Base-by-base conservation (phyloP, 2,329 filamentous ascomycete species). In the Myotisia sp. region DNA sequence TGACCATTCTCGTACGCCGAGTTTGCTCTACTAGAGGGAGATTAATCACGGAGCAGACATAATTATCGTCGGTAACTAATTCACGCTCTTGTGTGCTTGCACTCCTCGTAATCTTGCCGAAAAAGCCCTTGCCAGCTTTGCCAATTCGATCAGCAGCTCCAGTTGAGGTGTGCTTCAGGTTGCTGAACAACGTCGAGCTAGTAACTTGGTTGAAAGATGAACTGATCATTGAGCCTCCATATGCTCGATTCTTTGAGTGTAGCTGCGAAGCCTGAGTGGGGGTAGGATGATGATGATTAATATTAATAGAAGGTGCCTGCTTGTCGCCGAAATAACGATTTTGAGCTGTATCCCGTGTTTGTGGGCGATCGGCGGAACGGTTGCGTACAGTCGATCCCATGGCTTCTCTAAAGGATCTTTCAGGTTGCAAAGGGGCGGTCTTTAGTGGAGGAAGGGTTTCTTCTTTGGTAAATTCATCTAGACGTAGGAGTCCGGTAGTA, bases 1-100 rank as follows among this genome's bases (percentile, higher is more conserved):
- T 92, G 5, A 85, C 92, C 52, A 95, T 94, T 42, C 87, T 73
- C 0, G 87, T 94, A 43, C 76, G 66, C n/a, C 87, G 75, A 5
- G 86, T 86, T 59, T 95, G 87, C 53, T 93, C 79, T 17, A 92
- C 69, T 19, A 95, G 63, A 1, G 85, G 84, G 32, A 81, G 65
- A 48, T 90, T 92, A 53, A 95, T 83, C 27, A 92, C 76, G 46
- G 79, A 83, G 48, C 85, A 68, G 36, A 79, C 69, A 49, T 94
- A 93, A 48, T 84, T 79, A 50, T 90, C 83, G 47, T 85, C 79
- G 44, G 84, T 83, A 8, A 84, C 60, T 2, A 35, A 18, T 60
- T 79, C 51, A 76, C 80, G 45, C 58, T 70, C 61, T 23, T 76
- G 72, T 44, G 74, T 80, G 51, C 79, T 82, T 29, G 68, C 69